Evolutionary conservation across 352 stramenopile genomes (phyloP).

Genomic region (Phytophthora niederhauseri): DNA sequence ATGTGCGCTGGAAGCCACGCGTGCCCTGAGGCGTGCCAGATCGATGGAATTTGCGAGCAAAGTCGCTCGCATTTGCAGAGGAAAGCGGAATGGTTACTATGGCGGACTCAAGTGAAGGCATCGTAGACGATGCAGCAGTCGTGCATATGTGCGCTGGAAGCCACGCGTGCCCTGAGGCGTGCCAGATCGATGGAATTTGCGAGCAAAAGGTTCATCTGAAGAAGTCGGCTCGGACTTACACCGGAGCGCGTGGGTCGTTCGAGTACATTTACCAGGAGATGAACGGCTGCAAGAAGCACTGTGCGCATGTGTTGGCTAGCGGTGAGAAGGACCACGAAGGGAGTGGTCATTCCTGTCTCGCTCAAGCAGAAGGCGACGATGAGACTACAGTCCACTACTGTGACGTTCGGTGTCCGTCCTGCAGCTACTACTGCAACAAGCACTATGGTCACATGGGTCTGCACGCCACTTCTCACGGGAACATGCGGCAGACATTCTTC

Average conservation of each 20-base stretch:
- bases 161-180: conserved; percentile 53
- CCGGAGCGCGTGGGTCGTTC: conserved; percentile 49
- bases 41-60: conserved; percentile 65
- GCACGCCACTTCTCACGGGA: conserved; percentile 66
- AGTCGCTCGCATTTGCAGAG: conserved; percentile 19
- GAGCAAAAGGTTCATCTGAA: conserved; percentile 66
- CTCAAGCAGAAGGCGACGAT: conserved; percentile 8
- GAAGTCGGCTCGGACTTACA: conserved; percentile 54
- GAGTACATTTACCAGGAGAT: conserved; percentile 72
- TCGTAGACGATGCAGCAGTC: background rate
- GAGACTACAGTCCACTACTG: conserved; percentile 57
- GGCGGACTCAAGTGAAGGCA: background rate
- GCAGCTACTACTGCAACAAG: conserved; percentile 71
- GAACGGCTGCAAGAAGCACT: conserved; percentile 68
- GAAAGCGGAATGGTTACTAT: conserved; percentile 15
- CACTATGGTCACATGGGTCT: conserved; percentile 50
- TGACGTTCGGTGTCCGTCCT: conserved; percentile 54
- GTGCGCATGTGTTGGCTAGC: conserved; percentile 35
- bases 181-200: conserved; percentile 58
- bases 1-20: conserved; percentile 50
- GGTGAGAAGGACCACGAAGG: conserved; percentile 41
- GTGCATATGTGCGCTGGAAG: conserved; percentile 53
- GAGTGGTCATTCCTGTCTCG: conserved; percentile 45
- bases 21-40: conserved; percentile 47
- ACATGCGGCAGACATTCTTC: conserved; percentile 77